A percentile compares a stretch with the other conserved stretches of the same genome.
These are phyloP conservation scores for Thalassiosira livingstoniorum DNA, from an alignment of 352 stramenopile species.

Conservation along the genomic window DNA sequence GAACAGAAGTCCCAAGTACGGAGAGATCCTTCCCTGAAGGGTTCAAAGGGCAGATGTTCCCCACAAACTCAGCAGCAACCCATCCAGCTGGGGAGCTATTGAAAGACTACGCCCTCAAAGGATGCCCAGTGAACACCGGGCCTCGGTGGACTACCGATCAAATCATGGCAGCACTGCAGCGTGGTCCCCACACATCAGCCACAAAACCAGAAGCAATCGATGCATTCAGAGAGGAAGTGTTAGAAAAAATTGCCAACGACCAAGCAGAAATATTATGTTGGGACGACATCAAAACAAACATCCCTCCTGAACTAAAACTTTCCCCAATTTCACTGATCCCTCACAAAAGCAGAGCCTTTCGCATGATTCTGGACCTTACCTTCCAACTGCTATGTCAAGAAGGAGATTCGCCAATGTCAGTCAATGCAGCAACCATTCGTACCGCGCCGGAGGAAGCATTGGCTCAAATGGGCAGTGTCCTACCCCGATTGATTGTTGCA, in stretches of 20 bases:
- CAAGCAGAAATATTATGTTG: slow-evolving; percentile 1
- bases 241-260: slow-evolving; percentile 8
- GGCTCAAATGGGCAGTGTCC: slow-evolving; percentile 6
- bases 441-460: slow-evolving; percentile 1
- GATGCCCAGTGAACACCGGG: slow-evolving; percentile 37
- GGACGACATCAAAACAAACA: slow-evolving; percentile 21
- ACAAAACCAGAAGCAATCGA: background rate
- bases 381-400: background rate
- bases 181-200: slow-evolving; percentile 3
- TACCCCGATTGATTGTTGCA: slow-evolving; percentile 10
- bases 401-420: background rate
- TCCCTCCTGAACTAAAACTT: slow-evolving; percentile 25
- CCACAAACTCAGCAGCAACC: background rate
- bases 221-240: slow-evolving; percentile 9
- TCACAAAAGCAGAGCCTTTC: slow-evolving; percentile 25
- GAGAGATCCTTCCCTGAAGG: background rate
- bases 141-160: slow-evolving; percentile 19
- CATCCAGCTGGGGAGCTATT: slow-evolving; percentile 21
- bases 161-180: slow-evolving; percentile 19
- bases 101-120: slow-evolving; percentile 25
- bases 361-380: slow-evolving; percentile 25
- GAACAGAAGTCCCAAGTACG: background rate
- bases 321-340: slow-evolving; percentile 28
- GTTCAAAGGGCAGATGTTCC: slow-evolving; percentile 10
- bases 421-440: slow-evolving; percentile 19